phyloP scores from a whole-genome alignment of 2,329 filamentous ascomycete species.

The Lachnellula willkommii region DNA sequence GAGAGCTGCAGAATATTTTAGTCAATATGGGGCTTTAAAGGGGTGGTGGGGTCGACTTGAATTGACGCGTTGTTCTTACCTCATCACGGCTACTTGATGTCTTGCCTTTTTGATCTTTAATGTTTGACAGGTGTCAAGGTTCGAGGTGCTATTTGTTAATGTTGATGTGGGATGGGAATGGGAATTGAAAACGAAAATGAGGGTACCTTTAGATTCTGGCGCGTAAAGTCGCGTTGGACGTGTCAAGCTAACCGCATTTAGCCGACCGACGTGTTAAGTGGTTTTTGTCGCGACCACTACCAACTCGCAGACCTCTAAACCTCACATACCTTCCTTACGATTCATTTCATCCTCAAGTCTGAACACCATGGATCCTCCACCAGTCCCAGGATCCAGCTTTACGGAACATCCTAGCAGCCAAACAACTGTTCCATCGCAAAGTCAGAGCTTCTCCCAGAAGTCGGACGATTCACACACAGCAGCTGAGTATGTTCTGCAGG shows the following conservation, averaged over 20 bases:
- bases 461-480: slow-evolving; percentile 51
- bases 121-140: not conserved
- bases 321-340: not conserved
- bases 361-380: slow-evolving; percentile 34
- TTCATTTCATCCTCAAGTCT: not conserved
- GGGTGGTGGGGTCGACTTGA: slow-evolving; percentile 6
- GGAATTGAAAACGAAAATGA: slow-evolving; percentile 1
- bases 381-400: slow-evolving; percentile 21
- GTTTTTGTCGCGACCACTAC: slow-evolving; percentile 2
- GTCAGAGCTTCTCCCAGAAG: slow-evolving; percentile 54
- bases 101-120: not conserved
- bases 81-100: slow-evolving; percentile 24
- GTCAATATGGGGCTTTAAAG: slow-evolving; percentile 28
- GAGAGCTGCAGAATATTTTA: slow-evolving; percentile 55
- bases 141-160: not conserved
- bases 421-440: slow-evolving; percentile 36
- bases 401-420: slow-evolving; percentile 13
- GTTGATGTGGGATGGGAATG: slow-evolving; percentile 1
- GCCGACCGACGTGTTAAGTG: slow-evolving; percentile 20
- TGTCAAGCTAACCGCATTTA: not conserved
- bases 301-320: not conserved
- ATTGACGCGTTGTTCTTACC: slow-evolving; percentile 25
- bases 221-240: slow-evolving; percentile 5
- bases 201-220: slow-evolving; percentile 1
- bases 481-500: slow-evolving; percentile 29